These are phyloP conservation scores for Sordariomycetes sp. DNA, from an alignment of 2,329 filamentous ascomycete species.

Conservation along the genomic window DNA sequence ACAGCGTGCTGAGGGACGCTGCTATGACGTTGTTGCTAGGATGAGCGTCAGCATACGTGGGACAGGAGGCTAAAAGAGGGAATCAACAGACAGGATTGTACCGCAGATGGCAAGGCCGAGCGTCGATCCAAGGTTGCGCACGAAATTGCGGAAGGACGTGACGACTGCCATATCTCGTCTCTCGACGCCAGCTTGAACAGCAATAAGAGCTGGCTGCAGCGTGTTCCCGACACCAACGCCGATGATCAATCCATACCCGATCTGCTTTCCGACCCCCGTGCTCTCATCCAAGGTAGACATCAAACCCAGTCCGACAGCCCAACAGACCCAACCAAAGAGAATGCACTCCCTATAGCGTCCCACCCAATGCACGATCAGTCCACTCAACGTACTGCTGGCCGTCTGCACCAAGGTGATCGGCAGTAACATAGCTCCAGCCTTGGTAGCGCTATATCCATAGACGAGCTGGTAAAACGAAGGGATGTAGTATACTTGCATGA, in stretches of 20 bases:
- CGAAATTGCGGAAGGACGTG: constrained; percentile 32
- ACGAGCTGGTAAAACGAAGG: constrained; percentile 36
- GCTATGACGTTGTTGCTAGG: constrained; percentile 26
- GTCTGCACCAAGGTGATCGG: constrained; percentile 34
- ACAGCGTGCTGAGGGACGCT: constrained; percentile 15
- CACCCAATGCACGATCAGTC: constrained; percentile 41
- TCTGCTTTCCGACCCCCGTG: constrained; percentile 40
- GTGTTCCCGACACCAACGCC: constrained; percentile 43
- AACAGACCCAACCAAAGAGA: constrained; percentile 40
- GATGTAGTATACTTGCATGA: constrained; percentile 44
- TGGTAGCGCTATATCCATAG: constrained; percentile 31
- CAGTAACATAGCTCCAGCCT: constrained; percentile 30
- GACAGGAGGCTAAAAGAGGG: neutral
- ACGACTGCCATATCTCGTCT: constrained; percentile 31
- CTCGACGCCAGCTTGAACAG: constrained; percentile 48
- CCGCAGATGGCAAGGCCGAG: constrained; percentile 28
- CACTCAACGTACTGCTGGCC: constrained; percentile 37
- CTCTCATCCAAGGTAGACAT: constrained; percentile 40
- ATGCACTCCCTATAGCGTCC: constrained; percentile 45
- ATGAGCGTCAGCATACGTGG: neutral
- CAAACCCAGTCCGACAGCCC: constrained; percentile 41
- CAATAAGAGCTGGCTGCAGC: constrained; percentile 39
- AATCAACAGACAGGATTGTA: constrained; percentile 19
- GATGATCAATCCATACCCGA: constrained; percentile 44
- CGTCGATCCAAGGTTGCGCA: constrained; percentile 27